Base-by-base conservation (phyloP, 2,329 filamentous ascomycete species). In the Cytospora mali region DNA sequence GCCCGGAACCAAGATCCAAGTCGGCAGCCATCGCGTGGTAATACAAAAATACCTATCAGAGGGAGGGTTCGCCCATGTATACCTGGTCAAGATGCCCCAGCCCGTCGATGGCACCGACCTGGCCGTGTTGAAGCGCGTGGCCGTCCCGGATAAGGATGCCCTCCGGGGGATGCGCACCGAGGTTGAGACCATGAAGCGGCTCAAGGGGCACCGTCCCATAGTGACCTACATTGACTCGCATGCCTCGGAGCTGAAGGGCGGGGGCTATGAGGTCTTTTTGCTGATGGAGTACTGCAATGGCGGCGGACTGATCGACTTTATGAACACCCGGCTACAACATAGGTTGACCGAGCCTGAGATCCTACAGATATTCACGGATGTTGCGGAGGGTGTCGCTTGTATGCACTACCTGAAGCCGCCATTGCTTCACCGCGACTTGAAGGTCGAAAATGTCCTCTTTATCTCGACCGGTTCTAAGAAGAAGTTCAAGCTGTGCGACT, bases 151-250 rank as follows among this genome's bases (percentile, higher is more conserved):
- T 78, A 97, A 96, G 82, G 91, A 96, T 68, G 87, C 94, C 63
- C 82, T 99, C 78, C 91, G 92, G 66, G 93, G 91, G 76, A 98
- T 99, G 95, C 88, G 95, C 76, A 98, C 89, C 69, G 95, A 99
- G 82, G 95, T 99, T 70, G 95, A 99, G 80, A 99, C 95, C 16
- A 99, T 99, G 95, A 99, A 99, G 87, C 93, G 95, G 77, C 84
- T 99, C 71, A 97, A 97, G 81, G 95, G 95, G 62, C 95, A 98
- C 83, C 88, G 88, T 66, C 90, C 95, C 71, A 98, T 99, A 73
- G 95, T 99, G 71, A 97, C 90, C 64, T 99, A 99, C 78, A 93
- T 98, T 75, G 95, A 99, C 80, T 98, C 94, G 68, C 95, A 99
- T 77, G 95, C 95, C 42, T 97, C 93, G 18, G 93, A 98, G 77